Evolutionary conservation across 164 flowering plant species (phyloP), one percentile per base, ranked within the genome.

Genomic region (Stephania yunnanensis): DNA sequence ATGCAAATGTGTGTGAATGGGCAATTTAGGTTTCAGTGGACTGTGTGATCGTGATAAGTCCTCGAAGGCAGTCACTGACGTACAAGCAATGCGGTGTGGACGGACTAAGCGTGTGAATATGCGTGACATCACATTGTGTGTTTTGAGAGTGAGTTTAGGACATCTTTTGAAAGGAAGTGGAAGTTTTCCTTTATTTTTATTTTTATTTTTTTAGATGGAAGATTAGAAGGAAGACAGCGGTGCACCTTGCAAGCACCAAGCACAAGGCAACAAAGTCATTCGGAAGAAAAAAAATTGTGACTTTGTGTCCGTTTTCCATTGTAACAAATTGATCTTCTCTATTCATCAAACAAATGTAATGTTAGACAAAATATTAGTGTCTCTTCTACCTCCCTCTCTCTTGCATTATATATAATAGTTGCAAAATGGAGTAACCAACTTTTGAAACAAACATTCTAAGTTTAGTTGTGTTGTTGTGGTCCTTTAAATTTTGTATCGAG

Each of bases 41-140:
- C 76, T 96, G 98, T 78, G 89, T 86, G 17, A 87, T 96, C 58
- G 95, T 87, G 77, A 89, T 94, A 12, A 96, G 98, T 77, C 99
- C 99, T 13, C 88, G 87, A 78, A 93, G 88, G 84, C 97, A 89
- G 75, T 76, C 97, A 61, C 84, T 95, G 67, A 89, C 94, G 4
- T 87, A 87, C 88, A 95, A 95, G 87, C 97, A 92, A 74, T 95
- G 99, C 68, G 99, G 99, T 53, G 89, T 95, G 46, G 98, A 95
- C 82, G 98, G 99, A 20, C 74, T 95, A 63, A 91, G 83, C 76
- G 92, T 95, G 36, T 92, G 84, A 88, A 48, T 48, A 1, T 48
- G 53, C 42, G 42, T 36, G 42, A 36, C 42, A 36, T 36, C 3
- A 36, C 42, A 36, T 36, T 36, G 42, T 36, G 42, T 36, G 42